Base-by-base conservation (phyloP, 164 flowering plant genomes). In the Berberis thunbergii region DNA sequence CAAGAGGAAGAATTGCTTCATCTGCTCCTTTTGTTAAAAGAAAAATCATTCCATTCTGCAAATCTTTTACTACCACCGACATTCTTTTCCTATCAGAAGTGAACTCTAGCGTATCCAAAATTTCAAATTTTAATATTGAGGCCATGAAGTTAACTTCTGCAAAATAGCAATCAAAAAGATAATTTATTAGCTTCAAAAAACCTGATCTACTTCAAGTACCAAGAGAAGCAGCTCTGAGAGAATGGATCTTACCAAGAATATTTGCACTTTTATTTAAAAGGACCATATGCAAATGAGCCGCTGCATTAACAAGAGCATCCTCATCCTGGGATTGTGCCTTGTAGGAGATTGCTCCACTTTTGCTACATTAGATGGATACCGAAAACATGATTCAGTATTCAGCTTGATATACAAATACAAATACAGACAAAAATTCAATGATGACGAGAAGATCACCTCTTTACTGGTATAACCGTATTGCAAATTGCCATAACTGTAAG, bases 301-400 rank as follows among this genome's bases (percentile, higher is more conserved):
- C 97, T 69, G 97, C 99, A 56, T 79, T 81, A 62, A 95, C 99
- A 76, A 95, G 93, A 67, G 99, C 99, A 78, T 95, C 99, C 80
- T 95, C 99, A 79, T 95, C 99, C 82, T 95, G 99, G 59, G 99
- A 95, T 73, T 89, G 97, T 49, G 97, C 96, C 79, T 91, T 91
- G 68, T 89, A 95, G 43, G 74, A 65, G 68, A 89, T 78, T 11
- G 72, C 70, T 63, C 97, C 97, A 77, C 66, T 77, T 77, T 89
- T 86, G 79, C 97, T 95, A 61, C 60, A 71, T 26, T 64, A 1
- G 65, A 49, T 11, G 53, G 60, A 69, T 68, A 43, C 62, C 45
- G 61, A 3, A 13, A 26, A 26, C 26, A 26, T 26, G 26, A 26
- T 26, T 26, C 26, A 26, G 26, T 26, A 26, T 26, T 26, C 26